Percentiles rank a stretch among this genome's conserved stretches.
phyloP scores from a whole-genome alignment of 1,284 basidiomycete species.

The Phellopilus nigrolimitatus region DNA sequence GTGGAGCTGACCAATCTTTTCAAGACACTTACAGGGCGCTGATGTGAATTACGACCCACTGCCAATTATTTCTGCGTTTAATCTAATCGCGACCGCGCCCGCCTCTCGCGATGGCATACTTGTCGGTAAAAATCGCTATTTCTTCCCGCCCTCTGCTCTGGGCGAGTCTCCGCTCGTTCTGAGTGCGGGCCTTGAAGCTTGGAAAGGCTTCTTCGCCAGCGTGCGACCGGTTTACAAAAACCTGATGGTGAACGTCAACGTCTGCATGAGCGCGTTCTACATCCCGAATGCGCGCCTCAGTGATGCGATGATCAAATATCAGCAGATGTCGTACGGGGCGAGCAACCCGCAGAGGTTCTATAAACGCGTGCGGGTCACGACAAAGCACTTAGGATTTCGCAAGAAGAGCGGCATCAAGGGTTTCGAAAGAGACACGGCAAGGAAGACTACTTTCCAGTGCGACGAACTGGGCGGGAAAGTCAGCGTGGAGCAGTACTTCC shows the following conservation, averaged over 20 bases:
- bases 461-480: slow-evolving; percentile 45
- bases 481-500: slow-evolving; percentile 59
- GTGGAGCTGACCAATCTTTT: too few relatives aligned
- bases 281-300: too few relatives aligned
- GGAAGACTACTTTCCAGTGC: slow-evolving; percentile 46
- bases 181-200: too few relatives aligned
- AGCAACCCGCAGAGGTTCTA: slow-evolving; percentile 44
- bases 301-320: too few relatives aligned
- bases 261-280: slow-evolving; percentile 68
- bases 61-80: slow-evolving; percentile 58
- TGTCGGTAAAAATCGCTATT: slow-evolving; percentile 59
- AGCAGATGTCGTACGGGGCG: too few relatives aligned
- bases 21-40: slow-evolving; percentile 50
- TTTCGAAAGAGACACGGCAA: slow-evolving; percentile 43
- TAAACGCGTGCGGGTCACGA: slow-evolving; percentile 52
- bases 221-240: slow-evolving; percentile 59
- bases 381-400: slow-evolving; percentile 50
- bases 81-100: slow-evolving; percentile 59
- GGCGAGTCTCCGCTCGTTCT: too few relatives aligned
- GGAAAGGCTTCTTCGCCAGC: too few relatives aligned
- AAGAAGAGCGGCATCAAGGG: slow-evolving; percentile 44
- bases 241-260: slow-evolving; percentile 70
- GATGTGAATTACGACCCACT: slow-evolving; percentile 41
- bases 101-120: slow-evolving; percentile 50
- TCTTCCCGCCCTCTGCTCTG: slow-evolving; percentile 40